Percentiles rank a stretch among this genome's conserved stretches.
Conservation (phyloP, 306 rosid genomes). For the Adenanthera pavonina region DNA sequence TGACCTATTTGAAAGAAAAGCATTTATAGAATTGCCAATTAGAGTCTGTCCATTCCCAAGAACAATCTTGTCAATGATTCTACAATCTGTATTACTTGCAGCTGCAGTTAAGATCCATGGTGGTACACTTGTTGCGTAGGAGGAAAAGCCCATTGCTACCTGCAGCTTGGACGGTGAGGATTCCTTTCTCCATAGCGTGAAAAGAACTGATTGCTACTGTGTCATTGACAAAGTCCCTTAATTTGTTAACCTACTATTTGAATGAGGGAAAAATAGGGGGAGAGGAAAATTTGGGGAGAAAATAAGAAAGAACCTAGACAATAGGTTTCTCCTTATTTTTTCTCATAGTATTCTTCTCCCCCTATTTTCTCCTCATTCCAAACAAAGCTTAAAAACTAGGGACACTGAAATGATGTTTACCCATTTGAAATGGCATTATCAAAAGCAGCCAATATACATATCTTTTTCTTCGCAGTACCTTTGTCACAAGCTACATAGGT, state of each 20-base stretch:
- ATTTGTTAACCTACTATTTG: no score
- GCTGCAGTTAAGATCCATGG: conserved; percentile 55
- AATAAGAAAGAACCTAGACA: no score
- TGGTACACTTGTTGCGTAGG: conserved; percentile 26
- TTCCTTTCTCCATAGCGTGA: conserved; percentile 54
- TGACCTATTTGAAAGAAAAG: conserved; percentile 29
- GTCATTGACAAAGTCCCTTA: not conserved
- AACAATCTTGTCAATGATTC: conserved; percentile 36
- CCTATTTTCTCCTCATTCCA: no score
- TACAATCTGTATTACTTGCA: conserved; percentile 50
- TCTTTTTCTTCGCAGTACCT: not conserved
- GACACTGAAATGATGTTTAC: conserved; percentile 50
- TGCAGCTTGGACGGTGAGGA: conserved; percentile 45
- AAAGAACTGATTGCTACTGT: conserved; percentile 48
- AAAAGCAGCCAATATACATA: conserved; percentile 36
- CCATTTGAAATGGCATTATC: conserved; percentile 62
- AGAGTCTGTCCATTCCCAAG: conserved; percentile 48
- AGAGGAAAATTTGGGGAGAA: no score
- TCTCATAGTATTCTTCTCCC: no score
- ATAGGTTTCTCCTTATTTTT: no score
- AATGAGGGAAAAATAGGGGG: no score
- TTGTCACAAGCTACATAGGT: not conserved
- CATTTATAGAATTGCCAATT: conserved; percentile 37
- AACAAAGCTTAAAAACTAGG: conserved; percentile 2
- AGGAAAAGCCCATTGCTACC: conserved; percentile 46